These are phyloP conservation scores for Cavenderia fasciculata DNA, from an alignment of 78 protist genomes.

Conservation along the genomic window DNA sequence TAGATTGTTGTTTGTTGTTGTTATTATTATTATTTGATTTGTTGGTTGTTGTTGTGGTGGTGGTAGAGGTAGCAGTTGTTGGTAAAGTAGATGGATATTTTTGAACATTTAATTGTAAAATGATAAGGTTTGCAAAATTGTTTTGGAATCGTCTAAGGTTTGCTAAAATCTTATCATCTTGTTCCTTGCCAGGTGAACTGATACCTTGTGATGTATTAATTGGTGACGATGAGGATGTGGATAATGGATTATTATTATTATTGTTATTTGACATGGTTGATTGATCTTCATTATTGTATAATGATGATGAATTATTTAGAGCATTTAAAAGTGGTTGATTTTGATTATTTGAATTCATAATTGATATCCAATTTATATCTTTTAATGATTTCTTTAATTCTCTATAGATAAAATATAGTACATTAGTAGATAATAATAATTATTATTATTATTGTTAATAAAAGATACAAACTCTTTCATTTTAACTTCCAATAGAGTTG, in stretches of 20 bases:
- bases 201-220: neutral
- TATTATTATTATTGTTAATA: neutral
- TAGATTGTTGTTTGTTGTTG: neutral
- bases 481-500: constrained; percentile 5
- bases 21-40: neutral
- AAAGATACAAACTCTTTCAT: constrained; percentile 19
- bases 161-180: neutral
- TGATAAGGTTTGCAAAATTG: constrained; percentile 7
- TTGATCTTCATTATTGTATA: too few species aligned
- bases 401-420: too few species aligned
- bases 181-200: neutral
- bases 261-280: too few species aligned
- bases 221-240: neutral
- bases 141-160: neutral
- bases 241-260: neutral
- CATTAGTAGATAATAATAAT: neutral
- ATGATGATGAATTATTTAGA: too few species aligned
- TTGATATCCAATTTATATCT: constrained; percentile 46
- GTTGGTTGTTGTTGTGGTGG: neutral
- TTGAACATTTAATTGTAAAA: constrained; percentile 32
- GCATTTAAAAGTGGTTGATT: too few species aligned
- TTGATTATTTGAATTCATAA: neutral
- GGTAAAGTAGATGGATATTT: constrained; percentile 10
- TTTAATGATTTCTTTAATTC: constrained; percentile 37
- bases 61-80: neutral